phyloP scores from a whole-genome alignment of 2,329 filamentous ascomycete genomes.

The Alternaria sp. region DNA sequence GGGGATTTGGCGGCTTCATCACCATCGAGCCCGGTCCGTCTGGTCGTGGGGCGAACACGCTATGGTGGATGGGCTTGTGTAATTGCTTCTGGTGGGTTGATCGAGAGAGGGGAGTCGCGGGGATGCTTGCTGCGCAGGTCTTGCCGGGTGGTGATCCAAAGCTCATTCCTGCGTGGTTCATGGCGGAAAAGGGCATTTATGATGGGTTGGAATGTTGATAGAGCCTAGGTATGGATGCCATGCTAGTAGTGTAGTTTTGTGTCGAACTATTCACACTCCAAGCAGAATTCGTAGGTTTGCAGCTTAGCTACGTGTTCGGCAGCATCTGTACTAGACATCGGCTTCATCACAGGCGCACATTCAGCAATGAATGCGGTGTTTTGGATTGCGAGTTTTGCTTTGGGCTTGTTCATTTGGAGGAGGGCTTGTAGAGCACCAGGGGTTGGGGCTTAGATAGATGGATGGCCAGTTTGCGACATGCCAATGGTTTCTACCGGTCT shows the following conservation, averaged over 20 bases:
- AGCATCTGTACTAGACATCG: background rate
- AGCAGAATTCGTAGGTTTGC: background rate
- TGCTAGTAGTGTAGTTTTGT: too few species aligned
- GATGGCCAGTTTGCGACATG: background rate
- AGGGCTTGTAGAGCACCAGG: background rate
- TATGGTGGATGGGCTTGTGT: constrained; percentile 66
- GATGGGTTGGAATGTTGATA: constrained; percentile 36
- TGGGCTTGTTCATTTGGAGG: constrained; percentile 20
- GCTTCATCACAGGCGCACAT: background rate
- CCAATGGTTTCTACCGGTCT: background rate
- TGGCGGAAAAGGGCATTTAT: constrained; percentile 50
- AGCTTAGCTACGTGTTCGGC: background rate
- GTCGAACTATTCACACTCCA: background rate
- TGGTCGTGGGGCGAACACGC: constrained; percentile 62
- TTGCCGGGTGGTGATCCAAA: constrained; percentile 49
- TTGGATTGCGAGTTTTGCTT: constrained; percentile 67
- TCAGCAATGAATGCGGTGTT: constrained; percentile 67
- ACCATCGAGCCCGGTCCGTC: constrained; percentile 57
- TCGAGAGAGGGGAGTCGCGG: constrained; percentile 64
- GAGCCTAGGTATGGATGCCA: background rate
- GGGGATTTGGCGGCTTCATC: constrained; percentile 69
- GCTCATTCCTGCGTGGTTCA: constrained; percentile 46
- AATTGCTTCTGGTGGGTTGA: constrained; percentile 72
- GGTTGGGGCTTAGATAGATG: background rate
- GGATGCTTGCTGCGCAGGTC: constrained; percentile 24